Evolutionary conservation across 2,329 filamentous ascomycete genomes (phyloP).

Genomic region (Phaeophleospora eucalypticola): DNA sequence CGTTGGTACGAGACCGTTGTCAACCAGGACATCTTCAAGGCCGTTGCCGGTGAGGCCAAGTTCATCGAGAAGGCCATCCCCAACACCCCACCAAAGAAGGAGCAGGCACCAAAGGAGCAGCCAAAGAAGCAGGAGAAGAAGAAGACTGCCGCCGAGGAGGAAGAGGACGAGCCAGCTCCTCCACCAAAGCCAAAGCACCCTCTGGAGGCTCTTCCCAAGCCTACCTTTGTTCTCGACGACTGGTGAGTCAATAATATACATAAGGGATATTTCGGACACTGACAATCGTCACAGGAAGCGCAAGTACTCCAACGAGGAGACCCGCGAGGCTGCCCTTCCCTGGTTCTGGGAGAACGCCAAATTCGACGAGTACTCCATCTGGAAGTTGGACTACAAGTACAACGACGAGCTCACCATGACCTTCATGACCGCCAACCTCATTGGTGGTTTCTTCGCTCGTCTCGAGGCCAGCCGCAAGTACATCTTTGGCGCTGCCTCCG

Average conservation of each 20-base stretch:
- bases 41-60: constrained; percentile 68
- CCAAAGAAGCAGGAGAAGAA: constrained; percentile 55
- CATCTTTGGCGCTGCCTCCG: constrained; percentile 85
- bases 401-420: constrained; percentile 94
- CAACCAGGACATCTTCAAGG: constrained; percentile 88
- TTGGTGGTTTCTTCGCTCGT: constrained; percentile 95
- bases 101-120: constrained; percentile 55
- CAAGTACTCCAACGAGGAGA: constrained; percentile 95
- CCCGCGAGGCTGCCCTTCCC: constrained; percentile 73
- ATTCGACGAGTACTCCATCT: constrained; percentile 92
- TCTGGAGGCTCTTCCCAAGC: constrained; percentile 74
- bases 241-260: constrained; percentile 48
- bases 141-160: constrained; percentile 51
- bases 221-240: constrained; percentile 84
- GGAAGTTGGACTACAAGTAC: constrained; percentile 97
- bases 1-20: constrained; percentile 94
- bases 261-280: constrained; percentile 4
- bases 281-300: constrained; percentile 60
- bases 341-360: constrained; percentile 99
- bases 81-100: constrained; percentile 70
- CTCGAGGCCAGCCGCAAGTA: constrained; percentile 98
- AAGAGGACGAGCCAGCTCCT: constrained; percentile 57
- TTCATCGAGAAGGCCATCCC: constrained; percentile 78
- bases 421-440: constrained; percentile 99
- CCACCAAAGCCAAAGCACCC: constrained; percentile 96